These are phyloP conservation scores for Ramaria sp. DNA, from an alignment of 768 basidiomycete species.

Conservation along the genomic window DNA sequence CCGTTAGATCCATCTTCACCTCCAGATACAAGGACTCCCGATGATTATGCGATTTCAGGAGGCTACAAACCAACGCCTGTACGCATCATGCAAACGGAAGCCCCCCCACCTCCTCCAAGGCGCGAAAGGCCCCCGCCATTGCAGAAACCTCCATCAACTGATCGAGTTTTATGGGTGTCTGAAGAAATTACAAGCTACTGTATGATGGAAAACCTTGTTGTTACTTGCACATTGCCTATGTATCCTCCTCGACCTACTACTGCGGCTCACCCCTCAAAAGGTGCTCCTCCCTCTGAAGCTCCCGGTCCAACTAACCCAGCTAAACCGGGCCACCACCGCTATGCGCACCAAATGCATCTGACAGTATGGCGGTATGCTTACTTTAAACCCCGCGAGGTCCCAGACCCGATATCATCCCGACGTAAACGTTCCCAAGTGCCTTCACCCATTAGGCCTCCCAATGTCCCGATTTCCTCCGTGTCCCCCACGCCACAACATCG, in stretches of 20 bases:
- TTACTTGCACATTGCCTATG: slow-evolving; percentile 1
- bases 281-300: not conserved
- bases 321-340: slow-evolving; percentile 40
- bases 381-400: slow-evolving; percentile 47
- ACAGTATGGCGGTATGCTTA: slow-evolving; percentile 69
- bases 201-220: not conserved
- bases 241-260: not conserved
- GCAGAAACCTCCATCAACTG: slow-evolving; percentile 2
- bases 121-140: not conserved
- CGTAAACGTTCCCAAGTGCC: not conserved
- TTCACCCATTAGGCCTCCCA: not conserved
- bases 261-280: not conserved
- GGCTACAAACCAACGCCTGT: slow-evolving; percentile 4
- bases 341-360: slow-evolving; percentile 46
- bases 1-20: slow-evolving; percentile 6
- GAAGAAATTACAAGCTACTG: slow-evolving; percentile 1
- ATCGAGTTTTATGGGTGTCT: slow-evolving; percentile 4
- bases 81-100: slow-evolving; percentile 4
- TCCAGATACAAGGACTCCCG: slow-evolving; percentile 9
- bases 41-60: slow-evolving; percentile 2
- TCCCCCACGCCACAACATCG: not conserved
- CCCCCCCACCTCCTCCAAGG: slow-evolving; percentile 4
- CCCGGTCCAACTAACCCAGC: not conserved
- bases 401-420: slow-evolving; percentile 23
- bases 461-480: not conserved